Conservation (phyloP, 768 basidiomycete species). For the Leccinellum rugosiceps region DNA sequence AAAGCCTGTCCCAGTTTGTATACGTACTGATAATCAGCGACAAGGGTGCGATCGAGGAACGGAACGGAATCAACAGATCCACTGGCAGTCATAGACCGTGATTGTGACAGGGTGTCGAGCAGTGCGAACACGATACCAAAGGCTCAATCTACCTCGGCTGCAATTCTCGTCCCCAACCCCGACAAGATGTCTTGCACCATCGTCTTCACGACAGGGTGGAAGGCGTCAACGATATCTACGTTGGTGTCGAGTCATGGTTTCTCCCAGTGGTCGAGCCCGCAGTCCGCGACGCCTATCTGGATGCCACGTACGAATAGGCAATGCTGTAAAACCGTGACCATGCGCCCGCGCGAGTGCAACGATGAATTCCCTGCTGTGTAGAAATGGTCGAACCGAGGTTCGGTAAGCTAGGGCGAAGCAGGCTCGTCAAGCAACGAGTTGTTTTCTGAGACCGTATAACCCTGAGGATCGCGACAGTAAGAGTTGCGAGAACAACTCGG, state of each 20-base stretch:
- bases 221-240: constrained; percentile 66
- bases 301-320: constrained; percentile 21
- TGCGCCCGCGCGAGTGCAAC: constrained; percentile 58
- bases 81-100: no score
- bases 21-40: no score
- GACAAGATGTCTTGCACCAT: constrained; percentile 48
- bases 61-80: no score
- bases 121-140: no score
- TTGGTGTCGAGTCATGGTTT: constrained; percentile 70
- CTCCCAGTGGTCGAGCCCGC: constrained; percentile 62
- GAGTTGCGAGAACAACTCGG: constrained; percentile 37
- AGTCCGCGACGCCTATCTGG: constrained; percentile 23
- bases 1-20: no score
- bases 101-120: no score
- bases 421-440: constrained; percentile 38
- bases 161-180: constrained; percentile 31
- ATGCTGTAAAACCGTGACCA: constrained; percentile 55
- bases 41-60: no score
- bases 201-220: constrained; percentile 55
- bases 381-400: constrained; percentile 49
- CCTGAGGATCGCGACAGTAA: constrained; percentile 33
- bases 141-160: no score
- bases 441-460: constrained; percentile 65
- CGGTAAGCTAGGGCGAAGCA: constrained; percentile 30
- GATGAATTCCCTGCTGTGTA: constrained; percentile 49